Conservation (phyloP, 2,329 filamentous ascomycete genomes). For the Sporothrix dimorphospora region DNA sequence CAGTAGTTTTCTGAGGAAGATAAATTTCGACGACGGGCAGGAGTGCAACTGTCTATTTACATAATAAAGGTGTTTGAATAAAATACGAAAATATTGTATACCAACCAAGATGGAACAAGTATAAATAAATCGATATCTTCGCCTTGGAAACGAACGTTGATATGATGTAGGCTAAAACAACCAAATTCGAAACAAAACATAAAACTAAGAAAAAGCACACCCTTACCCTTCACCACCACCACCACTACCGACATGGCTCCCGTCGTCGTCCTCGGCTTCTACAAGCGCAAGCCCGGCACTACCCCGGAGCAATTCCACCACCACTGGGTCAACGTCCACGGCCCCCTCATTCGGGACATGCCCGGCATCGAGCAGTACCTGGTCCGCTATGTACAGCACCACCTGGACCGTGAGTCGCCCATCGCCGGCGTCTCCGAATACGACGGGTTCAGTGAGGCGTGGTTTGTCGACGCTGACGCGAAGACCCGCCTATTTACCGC, state of each 20-base stretch:
- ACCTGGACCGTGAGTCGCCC: background rate
- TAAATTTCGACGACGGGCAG: too few species aligned
- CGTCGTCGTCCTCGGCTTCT: background rate
- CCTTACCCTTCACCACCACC: too few species aligned
- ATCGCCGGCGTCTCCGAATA: background rate
- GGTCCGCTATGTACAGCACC: background rate
- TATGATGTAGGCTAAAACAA: too few species aligned
- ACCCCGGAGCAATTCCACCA: background rate
- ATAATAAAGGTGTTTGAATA: too few species aligned
- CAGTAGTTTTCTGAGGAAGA: too few species aligned
- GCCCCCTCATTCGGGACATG: background rate
- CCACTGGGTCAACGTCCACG: background rate
- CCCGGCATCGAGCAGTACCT: background rate
- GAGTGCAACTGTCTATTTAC: too few species aligned
- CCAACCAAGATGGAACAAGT: too few species aligned
- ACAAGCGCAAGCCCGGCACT: background rate
- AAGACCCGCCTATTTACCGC: background rate
- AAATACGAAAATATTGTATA: too few species aligned
- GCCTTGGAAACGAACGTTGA: too few species aligned
- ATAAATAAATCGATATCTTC: too few species aligned
- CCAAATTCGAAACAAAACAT: too few species aligned
- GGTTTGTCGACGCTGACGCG: background rate
- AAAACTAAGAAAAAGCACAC: too few species aligned
- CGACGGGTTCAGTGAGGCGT: background rate
- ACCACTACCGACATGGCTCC: background rate